These are phyloP conservation scores for Leishmania lainsoni DNA, from an alignment of 208 protist species.

Conservation along the genomic window DNA sequence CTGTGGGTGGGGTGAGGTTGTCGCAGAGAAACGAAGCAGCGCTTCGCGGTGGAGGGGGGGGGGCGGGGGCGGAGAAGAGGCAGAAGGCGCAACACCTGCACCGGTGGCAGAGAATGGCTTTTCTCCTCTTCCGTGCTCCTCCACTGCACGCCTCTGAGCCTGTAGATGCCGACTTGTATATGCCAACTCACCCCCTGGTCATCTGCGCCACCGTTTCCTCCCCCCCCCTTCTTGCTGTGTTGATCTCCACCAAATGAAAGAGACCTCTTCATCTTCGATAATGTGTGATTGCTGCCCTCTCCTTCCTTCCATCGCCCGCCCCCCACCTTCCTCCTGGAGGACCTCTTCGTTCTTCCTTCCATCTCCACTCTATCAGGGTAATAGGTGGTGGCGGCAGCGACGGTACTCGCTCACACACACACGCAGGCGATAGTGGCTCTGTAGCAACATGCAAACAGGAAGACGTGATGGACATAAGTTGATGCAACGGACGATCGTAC, in stretches of 20 bases:
- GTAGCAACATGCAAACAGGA: neutral
- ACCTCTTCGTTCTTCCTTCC: neutral
- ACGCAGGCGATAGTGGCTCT: neutral
- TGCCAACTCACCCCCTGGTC: neutral
- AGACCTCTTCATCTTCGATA: neutral
- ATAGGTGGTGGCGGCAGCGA: neutral
- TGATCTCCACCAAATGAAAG: neutral
- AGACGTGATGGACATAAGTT: neutral
- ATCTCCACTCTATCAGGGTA: neutral
- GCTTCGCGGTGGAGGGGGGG: too few species aligned
- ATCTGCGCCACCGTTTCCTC: neutral
- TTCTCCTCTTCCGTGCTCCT: neutral
- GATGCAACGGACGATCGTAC: neutral
- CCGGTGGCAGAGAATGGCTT: too few species aligned
- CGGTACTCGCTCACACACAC: neutral
- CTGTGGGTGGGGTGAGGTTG: too few species aligned
- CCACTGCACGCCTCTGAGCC: neutral
- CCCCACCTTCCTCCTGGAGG: neutral
- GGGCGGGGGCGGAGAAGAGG: too few species aligned
- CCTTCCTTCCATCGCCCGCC: neutral
- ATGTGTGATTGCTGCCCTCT: neutral
- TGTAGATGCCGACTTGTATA: neutral
- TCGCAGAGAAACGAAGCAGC: too few species aligned
- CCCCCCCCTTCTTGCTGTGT: neutral
- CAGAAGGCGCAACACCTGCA: too few species aligned